Conservation (phyloP, 2,329 filamentous ascomycete species). For the Arthroderma sp. region DNA sequence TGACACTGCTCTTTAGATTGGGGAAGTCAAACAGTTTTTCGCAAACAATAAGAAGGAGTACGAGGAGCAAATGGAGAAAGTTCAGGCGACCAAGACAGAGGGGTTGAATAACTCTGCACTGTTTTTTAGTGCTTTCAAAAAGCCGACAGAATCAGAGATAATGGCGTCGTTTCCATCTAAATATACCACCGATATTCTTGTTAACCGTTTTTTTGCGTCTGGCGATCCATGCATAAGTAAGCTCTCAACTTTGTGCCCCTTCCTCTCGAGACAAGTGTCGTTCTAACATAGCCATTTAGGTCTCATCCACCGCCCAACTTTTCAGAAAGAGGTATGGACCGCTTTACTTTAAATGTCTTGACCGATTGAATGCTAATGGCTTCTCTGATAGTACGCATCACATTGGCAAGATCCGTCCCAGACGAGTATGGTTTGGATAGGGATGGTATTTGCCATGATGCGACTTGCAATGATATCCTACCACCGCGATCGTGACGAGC, state of each 20-base stretch:
- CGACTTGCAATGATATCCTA: slow-evolving; percentile 52
- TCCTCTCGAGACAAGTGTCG: not conserved
- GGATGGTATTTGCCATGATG: slow-evolving; percentile 52
- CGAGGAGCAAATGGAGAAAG: slow-evolving; percentile 65
- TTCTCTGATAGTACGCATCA: slow-evolving; percentile 40
- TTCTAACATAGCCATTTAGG: slow-evolving; percentile 26
- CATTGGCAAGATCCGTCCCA: slow-evolving; percentile 48
- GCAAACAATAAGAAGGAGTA: slow-evolving; percentile 73
- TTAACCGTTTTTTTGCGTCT: slow-evolving; percentile 83
- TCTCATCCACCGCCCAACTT: slow-evolving; percentile 72
- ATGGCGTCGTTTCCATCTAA: slow-evolving; percentile 68
- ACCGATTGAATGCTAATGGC: not conserved
- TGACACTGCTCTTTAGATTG: slow-evolving; percentile 42
- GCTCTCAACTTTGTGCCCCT: slow-evolving; percentile 21
- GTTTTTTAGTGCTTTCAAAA: slow-evolving; percentile 58
- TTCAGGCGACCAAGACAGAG: slow-evolving; percentile 52
- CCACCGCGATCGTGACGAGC: slow-evolving; percentile 47
- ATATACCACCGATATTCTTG: slow-evolving; percentile 68
- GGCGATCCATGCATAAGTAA: slow-evolving; percentile 48
- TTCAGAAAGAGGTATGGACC: slow-evolving; percentile 53
- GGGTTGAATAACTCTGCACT: slow-evolving; percentile 56
- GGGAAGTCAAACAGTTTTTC: slow-evolving; percentile 91
- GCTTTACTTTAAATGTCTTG: not conserved
- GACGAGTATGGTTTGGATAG: slow-evolving; percentile 48
- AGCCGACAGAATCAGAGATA: slow-evolving; percentile 62